Evolutionary conservation across 495 filamentous ascomycete species (phyloP).

Genomic region (Xanthoparmelia taractica): DNA sequence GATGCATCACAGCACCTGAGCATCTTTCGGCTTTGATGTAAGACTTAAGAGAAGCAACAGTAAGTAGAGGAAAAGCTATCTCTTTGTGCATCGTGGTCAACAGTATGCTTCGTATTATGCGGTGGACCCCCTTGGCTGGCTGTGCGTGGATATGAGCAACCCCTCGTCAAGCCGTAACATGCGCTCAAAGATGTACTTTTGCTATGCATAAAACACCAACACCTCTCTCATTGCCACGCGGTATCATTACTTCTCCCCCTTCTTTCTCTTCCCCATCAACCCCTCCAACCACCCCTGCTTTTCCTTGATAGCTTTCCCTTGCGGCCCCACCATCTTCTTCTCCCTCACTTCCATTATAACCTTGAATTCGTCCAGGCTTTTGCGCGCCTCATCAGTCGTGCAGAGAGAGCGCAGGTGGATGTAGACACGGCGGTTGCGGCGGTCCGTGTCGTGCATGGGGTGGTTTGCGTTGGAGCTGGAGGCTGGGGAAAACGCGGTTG

Average conservation of each 20-base stretch:
- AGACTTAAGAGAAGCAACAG: background rate
- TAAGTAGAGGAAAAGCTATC: background rate
- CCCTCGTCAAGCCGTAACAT: background rate
- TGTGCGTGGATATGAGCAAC: background rate
- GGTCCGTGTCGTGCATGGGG: constrained; percentile 34
- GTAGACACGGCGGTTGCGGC: constrained; percentile 42
- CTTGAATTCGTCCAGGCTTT: constrained; percentile 35
- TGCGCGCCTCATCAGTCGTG: constrained; percentile 40
- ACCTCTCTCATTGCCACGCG: background rate
- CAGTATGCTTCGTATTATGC: too few species aligned
- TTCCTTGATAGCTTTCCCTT: constrained; percentile 10
- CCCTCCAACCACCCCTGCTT: constrained; percentile 20
- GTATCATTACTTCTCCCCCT: constrained; percentile 4
- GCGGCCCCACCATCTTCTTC: constrained; percentile 5
- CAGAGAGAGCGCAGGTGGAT: constrained; percentile 41
- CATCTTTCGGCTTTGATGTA: background rate
- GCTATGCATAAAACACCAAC: background rate
- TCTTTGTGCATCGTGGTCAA: background rate
- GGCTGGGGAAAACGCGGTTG: constrained; percentile 18
- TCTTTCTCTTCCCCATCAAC: constrained; percentile 20
- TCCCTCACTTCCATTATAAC: constrained; percentile 22
- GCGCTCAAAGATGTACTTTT: background rate
- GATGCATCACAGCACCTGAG: background rate
- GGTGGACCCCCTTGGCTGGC: background rate
- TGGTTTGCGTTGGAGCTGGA: constrained; percentile 14